Evolutionary conservation across 2,329 filamentous ascomycete species (phyloP).

Genomic region (Calonectria henricotiae): DNA sequence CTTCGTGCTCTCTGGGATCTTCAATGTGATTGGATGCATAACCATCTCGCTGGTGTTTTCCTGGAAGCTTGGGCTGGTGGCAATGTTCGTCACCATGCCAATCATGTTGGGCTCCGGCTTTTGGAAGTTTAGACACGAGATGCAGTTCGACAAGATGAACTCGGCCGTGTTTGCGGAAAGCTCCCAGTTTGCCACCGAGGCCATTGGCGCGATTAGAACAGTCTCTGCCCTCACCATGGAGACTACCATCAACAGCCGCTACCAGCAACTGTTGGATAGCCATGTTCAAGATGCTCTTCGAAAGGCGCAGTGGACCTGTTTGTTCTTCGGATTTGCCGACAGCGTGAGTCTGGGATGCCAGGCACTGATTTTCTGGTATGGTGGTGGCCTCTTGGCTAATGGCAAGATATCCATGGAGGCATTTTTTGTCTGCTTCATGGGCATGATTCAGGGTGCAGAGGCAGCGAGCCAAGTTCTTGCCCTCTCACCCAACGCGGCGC

Average conservation of each 20-base stretch:
- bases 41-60: slow-evolving; percentile 55
- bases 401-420: slow-evolving; percentile 59
- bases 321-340: slow-evolving; percentile 58
- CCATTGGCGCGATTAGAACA: slow-evolving; percentile 76
- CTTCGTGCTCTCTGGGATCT: slow-evolving; percentile 51
- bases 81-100: slow-evolving; percentile 58
- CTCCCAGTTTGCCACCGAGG: slow-evolving; percentile 76
- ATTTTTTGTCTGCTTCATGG: slow-evolving; percentile 71
- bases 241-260: slow-evolving; percentile 65
- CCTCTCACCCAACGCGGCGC: slow-evolving; percentile 45
- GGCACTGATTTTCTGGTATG: slow-evolving; percentile 73
- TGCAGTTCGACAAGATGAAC: slow-evolving; percentile 73
- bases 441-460: slow-evolving; percentile 69
- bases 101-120: slow-evolving; percentile 56
- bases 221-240: slow-evolving; percentile 76
- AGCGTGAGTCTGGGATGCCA: slow-evolving; percentile 59
- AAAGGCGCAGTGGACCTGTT: slow-evolving; percentile 55
- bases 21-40: slow-evolving; percentile 54
- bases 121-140: slow-evolving; percentile 64
- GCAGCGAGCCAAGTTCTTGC: slow-evolving; percentile 45
- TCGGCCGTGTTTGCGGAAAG: slow-evolving; percentile 72
- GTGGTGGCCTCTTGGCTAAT: slow-evolving; percentile 46
- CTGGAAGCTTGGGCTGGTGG: slow-evolving; percentile 60
- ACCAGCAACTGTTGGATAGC: slow-evolving; percentile 56
- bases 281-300: slow-evolving; percentile 56